Evolutionary conservation across 495 filamentous ascomycete genomes (phyloP).

Genomic region (Penicillium paxilli): DNA sequence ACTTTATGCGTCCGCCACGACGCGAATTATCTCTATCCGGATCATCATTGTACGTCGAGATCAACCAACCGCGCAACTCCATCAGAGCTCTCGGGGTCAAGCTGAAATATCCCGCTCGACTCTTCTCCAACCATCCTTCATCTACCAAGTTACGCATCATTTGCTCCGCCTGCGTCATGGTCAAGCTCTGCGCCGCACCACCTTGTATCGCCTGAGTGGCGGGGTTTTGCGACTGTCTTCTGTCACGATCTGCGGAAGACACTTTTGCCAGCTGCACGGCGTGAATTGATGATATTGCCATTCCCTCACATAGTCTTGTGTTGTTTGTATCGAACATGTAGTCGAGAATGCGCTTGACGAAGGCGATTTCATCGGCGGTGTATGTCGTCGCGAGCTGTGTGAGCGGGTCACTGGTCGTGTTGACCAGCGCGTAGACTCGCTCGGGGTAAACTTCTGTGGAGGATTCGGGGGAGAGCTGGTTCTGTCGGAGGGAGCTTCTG

Average conservation of each 20-base stretch:
- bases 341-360: slow-evolving; percentile 84
- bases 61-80: slow-evolving; percentile 80
- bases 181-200: slow-evolving; percentile 58
- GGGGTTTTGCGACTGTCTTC: slow-evolving; percentile 38
- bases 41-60: slow-evolving; percentile 79
- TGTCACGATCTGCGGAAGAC: slow-evolving; percentile 26
- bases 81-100: slow-evolving; percentile 76
- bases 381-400: slow-evolving; percentile 86
- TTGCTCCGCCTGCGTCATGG: slow-evolving; percentile 71
- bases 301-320: slow-evolving; percentile 69
- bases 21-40: slow-evolving; percentile 29
- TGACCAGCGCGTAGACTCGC: slow-evolving; percentile 75
- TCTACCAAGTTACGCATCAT: slow-evolving; percentile 67
- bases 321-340: slow-evolving; percentile 91
- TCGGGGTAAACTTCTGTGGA: slow-evolving; percentile 19
- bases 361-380: slow-evolving; percentile 83
- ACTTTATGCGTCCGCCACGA: slow-evolving; percentile 66
- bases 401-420: slow-evolving; percentile 77
- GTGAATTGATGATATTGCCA: slow-evolving; percentile 75
- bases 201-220: slow-evolving; percentile 38
- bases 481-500: slow-evolving; percentile 67
- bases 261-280: slow-evolving; percentile 54
- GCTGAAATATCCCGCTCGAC: slow-evolving; percentile 66
- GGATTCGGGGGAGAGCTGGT: slow-evolving; percentile 12
- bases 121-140: slow-evolving; percentile 84